A percentile compares a stretch with the other conserved stretches of the same genome.
phyloP scores from a whole-genome alignment of 176 grass and related monocot species.

The Bonia amplexicaulis region DNA sequence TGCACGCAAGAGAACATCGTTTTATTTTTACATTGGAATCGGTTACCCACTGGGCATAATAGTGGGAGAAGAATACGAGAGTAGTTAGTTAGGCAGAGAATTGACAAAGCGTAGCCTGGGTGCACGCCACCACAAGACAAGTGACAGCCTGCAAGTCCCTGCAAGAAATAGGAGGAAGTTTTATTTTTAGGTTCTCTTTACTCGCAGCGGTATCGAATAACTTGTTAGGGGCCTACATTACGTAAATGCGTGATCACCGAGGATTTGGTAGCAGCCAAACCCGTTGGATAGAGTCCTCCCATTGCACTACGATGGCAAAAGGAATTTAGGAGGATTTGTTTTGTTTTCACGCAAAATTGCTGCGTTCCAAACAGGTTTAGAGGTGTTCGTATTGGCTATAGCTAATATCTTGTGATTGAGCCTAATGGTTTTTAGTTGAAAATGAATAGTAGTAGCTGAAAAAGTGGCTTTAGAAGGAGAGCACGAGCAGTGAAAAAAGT shows the following conservation, averaged over 20 bases:
- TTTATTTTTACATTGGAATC: neutral
- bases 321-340: neutral
- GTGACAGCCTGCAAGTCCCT: neutral
- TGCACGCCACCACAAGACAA: slow-evolving; percentile 6
- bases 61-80: neutral
- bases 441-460: too few relatives aligned
- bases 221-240: neutral
- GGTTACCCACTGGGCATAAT: neutral
- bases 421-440: too few relatives aligned
- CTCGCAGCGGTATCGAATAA: neutral
- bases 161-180: neutral
- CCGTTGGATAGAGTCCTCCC: neutral
- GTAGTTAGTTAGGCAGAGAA: slow-evolving; percentile 1
- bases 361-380: neutral
- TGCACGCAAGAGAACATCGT: neutral
- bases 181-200: neutral
- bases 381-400: too few relatives aligned
- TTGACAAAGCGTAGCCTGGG: neutral
- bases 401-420: too few relatives aligned
- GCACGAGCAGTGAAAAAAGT: too few relatives aligned
- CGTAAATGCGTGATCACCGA: neutral
- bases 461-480: too few relatives aligned
- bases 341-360: neutral
- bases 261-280: neutral
- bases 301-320: neutral